phyloP scores from a whole-genome alignment of 441 rosid genomes.

The Biscutella auriculata region DNA sequence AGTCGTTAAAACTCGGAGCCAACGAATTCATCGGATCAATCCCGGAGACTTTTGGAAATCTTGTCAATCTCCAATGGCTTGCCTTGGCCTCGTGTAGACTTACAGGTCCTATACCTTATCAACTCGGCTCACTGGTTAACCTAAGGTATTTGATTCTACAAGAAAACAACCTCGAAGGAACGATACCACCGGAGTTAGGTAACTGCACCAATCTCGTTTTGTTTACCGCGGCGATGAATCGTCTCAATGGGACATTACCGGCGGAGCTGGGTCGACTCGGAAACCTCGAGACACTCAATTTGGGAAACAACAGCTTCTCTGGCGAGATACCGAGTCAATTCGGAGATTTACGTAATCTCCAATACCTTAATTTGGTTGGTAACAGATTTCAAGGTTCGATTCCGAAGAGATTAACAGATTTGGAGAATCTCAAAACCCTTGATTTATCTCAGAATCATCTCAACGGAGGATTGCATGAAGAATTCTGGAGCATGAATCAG shows the following conservation, averaged over 20 bases:
- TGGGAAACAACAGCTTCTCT: slow-evolving; percentile 66
- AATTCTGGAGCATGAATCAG: slow-evolving; percentile 31
- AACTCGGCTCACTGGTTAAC: slow-evolving; percentile 53
- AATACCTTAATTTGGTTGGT: slow-evolving; percentile 45
- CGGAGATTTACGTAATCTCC: slow-evolving; percentile 42
- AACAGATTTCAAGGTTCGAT: slow-evolving; percentile 51
- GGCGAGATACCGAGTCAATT: slow-evolving; percentile 53
- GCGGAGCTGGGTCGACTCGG: slow-evolving; percentile 41
- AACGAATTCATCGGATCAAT: slow-evolving; percentile 53
- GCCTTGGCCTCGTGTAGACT: slow-evolving; percentile 61
- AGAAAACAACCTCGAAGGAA: slow-evolving; percentile 47
- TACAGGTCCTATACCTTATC: slow-evolving; percentile 63
- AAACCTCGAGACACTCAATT: slow-evolving; percentile 43
- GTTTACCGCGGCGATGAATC: slow-evolving; percentile 50
- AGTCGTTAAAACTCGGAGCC: slow-evolving; percentile 58
- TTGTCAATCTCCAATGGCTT: slow-evolving; percentile 46
- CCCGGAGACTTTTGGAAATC: slow-evolving; percentile 39
- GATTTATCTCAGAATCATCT: slow-evolving; percentile 63
- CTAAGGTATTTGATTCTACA: slow-evolving; percentile 41
- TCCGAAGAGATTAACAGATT: slow-evolving; percentile 41
- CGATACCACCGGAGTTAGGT: slow-evolving; percentile 46
- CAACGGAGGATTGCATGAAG: slow-evolving; percentile 43
- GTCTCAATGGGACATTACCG: slow-evolving; percentile 58
- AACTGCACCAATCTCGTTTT: slow-evolving; percentile 38
- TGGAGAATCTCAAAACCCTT: slow-evolving; percentile 43